Percentiles rank a stretch among this genome's conserved stretches.
phyloP scores from a whole-genome alignment of 495 filamentous ascomycete species.

The Evansstolkia leycettana region DNA sequence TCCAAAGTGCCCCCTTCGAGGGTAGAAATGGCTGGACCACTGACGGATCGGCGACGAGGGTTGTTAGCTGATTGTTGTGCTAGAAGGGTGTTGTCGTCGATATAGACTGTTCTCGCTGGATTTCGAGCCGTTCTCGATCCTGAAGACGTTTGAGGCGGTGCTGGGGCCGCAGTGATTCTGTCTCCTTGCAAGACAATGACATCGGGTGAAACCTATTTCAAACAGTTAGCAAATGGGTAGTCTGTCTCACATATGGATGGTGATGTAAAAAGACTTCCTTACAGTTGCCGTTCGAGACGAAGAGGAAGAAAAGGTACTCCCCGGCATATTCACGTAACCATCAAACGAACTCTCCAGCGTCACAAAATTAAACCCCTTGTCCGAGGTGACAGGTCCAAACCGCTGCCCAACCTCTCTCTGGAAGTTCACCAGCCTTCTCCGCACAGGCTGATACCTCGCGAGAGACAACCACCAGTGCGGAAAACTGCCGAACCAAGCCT shows the following conservation, averaged over 20 bases:
- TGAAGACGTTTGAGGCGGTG: too few relatives aligned
- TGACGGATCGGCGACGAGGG: too few relatives aligned
- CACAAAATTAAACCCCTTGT: constrained; percentile 30
- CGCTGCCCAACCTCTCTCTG: constrained; percentile 23
- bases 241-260: too few relatives aligned
- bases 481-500: constrained; percentile 20
- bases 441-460: constrained; percentile 16
- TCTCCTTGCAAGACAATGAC: background rate
- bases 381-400: constrained; percentile 18
- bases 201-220: background rate
- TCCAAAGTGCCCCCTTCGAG: too few relatives aligned
- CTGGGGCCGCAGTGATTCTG: background rate
- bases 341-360: constrained; percentile 24
- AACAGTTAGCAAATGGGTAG: too few relatives aligned
- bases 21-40: too few relatives aligned
- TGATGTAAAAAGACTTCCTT: too few relatives aligned
- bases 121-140: too few relatives aligned
- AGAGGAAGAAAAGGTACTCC: constrained; percentile 7
- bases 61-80: too few relatives aligned
- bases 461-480: constrained; percentile 19
- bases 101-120: too few relatives aligned
- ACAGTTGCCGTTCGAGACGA: background rate
- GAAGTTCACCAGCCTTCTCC: constrained; percentile 20
- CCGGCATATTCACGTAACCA: constrained; percentile 31
- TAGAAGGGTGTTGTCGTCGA: too few relatives aligned